Evolutionary conservation across 257 asterid genomes (phyloP).

Genomic region (Lantana camara): DNA sequence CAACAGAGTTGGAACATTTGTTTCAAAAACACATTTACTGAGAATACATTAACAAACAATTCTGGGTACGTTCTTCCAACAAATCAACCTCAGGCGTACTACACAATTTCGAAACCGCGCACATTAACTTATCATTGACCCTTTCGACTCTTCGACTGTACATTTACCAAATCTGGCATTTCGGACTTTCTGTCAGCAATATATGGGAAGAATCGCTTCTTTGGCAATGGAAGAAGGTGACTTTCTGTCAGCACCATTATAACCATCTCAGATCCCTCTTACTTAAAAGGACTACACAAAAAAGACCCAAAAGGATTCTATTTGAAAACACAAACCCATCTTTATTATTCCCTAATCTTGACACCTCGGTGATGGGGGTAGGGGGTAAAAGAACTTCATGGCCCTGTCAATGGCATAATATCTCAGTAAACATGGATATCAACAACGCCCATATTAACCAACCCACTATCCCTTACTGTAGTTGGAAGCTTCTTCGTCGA

Average conservation of each 20-base stretch:
- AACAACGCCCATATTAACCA: conserved; percentile 49
- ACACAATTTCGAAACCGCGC: conserved; percentile 18
- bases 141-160: conserved; percentile 37
- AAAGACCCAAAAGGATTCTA: conserved; percentile 13
- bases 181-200: neutral
- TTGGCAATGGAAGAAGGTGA: conserved; percentile 35
- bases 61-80: conserved; percentile 1
- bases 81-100: conserved; percentile 27
- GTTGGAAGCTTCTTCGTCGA: conserved; percentile 46
- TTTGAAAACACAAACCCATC: too few species aligned
- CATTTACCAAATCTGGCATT: conserved; percentile 43
- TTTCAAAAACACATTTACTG: neutral
- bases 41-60: conserved; percentile 4
- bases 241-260: conserved; percentile 26
- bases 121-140: conserved; percentile 12
- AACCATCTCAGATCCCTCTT: conserved; percentile 10
- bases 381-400: neutral
- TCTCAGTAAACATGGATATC: conserved; percentile 69
- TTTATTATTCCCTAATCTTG: conserved; percentile 25
- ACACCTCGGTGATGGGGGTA: conserved; percentile 19
- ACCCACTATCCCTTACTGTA: conserved; percentile 33
- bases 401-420: neutral
- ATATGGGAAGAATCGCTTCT: conserved; percentile 28
- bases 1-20: neutral
- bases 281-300: neutral